A percentile compares a stretch with the other conserved stretches of the same genome.
These are phyloP conservation scores for Boletus subparvulus DNA, from an alignment of 768 basidiomycete species.

Conservation along the genomic window DNA sequence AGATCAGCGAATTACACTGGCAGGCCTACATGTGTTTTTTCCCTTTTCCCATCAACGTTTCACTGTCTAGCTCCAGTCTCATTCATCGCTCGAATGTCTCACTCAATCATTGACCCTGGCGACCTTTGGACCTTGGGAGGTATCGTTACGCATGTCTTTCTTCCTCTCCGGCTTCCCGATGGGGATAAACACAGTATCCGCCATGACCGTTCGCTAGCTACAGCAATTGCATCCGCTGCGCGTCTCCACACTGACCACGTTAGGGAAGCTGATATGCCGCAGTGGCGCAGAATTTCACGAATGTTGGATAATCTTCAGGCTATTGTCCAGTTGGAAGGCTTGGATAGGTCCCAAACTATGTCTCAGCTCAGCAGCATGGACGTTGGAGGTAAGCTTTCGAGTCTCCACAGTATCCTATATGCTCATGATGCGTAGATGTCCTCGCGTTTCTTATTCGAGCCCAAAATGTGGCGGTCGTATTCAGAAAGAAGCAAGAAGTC, in stretches of 20 bases:
- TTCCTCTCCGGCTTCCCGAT: slow-evolving; percentile 42
- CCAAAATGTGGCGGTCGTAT: slow-evolving; percentile 49
- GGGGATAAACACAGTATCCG: slow-evolving; percentile 29
- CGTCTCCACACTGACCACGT: slow-evolving; percentile 16
- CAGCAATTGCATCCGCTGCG: slow-evolving; percentile 19
- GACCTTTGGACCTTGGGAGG: slow-evolving; percentile 24
- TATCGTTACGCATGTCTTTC: slow-evolving; percentile 42
- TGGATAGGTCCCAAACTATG: slow-evolving; percentile 10
- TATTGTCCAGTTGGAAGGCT: neutral
- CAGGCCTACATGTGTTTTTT: too few relatives aligned
- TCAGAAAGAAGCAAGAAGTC: slow-evolving; percentile 29
- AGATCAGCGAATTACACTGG: too few relatives aligned
- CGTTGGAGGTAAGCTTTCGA: slow-evolving; percentile 14
- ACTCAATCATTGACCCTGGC: neutral
- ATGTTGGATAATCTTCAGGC: slow-evolving; percentile 32
- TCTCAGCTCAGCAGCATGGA: slow-evolving; percentile 22
- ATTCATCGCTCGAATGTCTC: neutral
- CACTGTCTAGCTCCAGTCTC: too few relatives aligned
- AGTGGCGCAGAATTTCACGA: slow-evolving; percentile 31
- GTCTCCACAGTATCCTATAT: neutral
- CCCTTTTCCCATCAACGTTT: too few relatives aligned
- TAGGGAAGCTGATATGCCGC: neutral
- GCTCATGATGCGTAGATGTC: slow-evolving; percentile 31
- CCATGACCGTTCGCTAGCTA: slow-evolving; percentile 30
- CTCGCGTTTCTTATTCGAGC: slow-evolving; percentile 39